Evolutionary conservation across 257 asterid genomes (phyloP).

Genomic region (Oldenlandia corymbosa): DNA sequence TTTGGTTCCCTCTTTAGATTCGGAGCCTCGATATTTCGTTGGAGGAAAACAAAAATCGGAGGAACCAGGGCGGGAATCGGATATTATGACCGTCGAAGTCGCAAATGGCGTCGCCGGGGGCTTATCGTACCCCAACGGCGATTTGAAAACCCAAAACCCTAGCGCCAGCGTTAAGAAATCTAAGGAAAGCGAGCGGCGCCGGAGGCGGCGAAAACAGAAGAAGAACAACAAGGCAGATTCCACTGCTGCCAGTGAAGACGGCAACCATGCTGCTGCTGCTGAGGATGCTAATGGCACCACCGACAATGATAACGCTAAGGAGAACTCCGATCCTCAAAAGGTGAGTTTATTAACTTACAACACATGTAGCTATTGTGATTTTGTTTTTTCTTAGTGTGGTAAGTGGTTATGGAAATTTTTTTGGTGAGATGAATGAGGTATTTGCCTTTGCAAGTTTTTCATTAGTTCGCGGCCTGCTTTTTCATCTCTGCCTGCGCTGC

Average conservation of each 20-base stretch:
- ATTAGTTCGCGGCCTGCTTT: neutral
- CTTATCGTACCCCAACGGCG: constrained; percentile 28
- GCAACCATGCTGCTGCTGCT: constrained; percentile 41
- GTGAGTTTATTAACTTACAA: constrained; percentile 20
- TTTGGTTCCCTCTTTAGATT: neutral
- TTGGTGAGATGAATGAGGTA: neutral
- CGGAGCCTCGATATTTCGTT: neutral
- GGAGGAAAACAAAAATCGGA: too few species aligned
- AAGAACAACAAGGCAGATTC: constrained; percentile 43
- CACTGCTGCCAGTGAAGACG: constrained; percentile 41
- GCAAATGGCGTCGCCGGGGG: constrained; percentile 13
- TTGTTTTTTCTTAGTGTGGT: neutral
- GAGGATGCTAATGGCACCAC: constrained; percentile 45
- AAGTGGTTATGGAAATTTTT: neutral
- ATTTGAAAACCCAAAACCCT: constrained; percentile 44
- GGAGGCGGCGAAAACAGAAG: constrained; percentile 96
- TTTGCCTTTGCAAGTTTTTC: neutral
- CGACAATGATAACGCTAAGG: constrained; percentile 47
- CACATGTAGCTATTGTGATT: constrained; percentile 1
- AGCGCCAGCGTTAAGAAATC: constrained; percentile 42
- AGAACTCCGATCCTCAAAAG: constrained; percentile 66
- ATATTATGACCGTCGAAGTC: constrained; percentile 26
- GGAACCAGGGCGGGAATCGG: neutral
- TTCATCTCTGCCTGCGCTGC: too few species aligned
- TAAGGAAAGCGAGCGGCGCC: constrained; percentile 63